These are phyloP conservation scores for Termitomyces eurrhizus DNA, from an alignment of 768 basidiomycete species.

Conservation along the genomic window DNA sequence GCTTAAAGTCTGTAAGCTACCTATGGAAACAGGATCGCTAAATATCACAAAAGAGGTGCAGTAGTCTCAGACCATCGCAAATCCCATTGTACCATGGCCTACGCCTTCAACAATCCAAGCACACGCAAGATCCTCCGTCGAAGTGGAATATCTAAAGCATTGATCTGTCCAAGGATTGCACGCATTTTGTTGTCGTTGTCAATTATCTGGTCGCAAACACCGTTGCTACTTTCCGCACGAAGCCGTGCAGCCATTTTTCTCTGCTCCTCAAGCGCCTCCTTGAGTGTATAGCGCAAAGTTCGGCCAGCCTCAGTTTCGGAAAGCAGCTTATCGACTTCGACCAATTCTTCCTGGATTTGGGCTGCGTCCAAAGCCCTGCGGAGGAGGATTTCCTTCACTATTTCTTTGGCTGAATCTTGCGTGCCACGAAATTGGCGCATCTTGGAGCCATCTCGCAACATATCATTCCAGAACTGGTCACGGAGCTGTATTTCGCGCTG, in stretches of 20 bases:
- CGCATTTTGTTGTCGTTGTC: constrained; percentile 20
- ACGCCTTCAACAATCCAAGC: not conserved
- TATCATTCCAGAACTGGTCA: constrained; percentile 25
- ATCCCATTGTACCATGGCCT: not conserved
- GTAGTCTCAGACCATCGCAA: not conserved
- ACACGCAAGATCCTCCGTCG: constrained; percentile 7
- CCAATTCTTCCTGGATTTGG: constrained; percentile 24
- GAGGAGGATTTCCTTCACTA: constrained; percentile 20
- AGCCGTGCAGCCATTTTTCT: constrained; percentile 4
- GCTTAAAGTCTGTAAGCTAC: not conserved
- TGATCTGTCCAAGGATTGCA: constrained; percentile 18
- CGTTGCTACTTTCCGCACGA: constrained; percentile 10
- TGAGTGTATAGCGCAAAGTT: constrained; percentile 15
- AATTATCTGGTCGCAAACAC: constrained; percentile 11
- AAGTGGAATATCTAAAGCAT: constrained; percentile 22
- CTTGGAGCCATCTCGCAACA: constrained; percentile 25
- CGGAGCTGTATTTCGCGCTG: constrained; percentile 25
- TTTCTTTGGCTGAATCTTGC: constrained; percentile 22
- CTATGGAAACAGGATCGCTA: not conserved
- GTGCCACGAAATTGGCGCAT: constrained; percentile 20
- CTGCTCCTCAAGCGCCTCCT: constrained; percentile 13
- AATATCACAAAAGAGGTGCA: not conserved
- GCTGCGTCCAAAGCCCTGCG: constrained; percentile 14
- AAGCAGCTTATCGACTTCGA: constrained; percentile 18
- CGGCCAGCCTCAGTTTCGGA: constrained; percentile 21